A percentile compares a stretch with the other conserved stretches of the same genome.
phyloP scores from a whole-genome alignment of 2,329 filamentous ascomycete species.

The Colletotrichum tabaci region DNA sequence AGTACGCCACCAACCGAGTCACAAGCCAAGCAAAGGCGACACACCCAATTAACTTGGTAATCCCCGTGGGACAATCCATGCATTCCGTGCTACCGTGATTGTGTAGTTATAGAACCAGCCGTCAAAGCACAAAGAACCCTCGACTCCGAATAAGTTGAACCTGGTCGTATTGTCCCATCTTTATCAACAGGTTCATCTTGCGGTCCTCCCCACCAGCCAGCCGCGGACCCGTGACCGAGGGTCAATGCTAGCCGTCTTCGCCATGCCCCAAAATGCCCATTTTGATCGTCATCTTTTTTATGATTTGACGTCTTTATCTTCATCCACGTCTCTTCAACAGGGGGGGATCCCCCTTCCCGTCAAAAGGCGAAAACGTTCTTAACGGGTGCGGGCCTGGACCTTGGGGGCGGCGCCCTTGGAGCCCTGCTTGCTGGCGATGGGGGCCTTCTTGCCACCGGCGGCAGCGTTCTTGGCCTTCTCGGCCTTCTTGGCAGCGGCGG shows the following conservation, averaged over 20 bases:
- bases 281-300: neutral
- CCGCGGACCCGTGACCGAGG: constrained; percentile 8
- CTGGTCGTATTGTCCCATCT: constrained; percentile 38
- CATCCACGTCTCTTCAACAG: constrained; percentile 16
- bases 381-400: constrained; percentile 89
- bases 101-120: constrained; percentile 45
- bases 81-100: constrained; percentile 46
- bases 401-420: constrained; percentile 91
- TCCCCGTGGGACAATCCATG: constrained; percentile 45
- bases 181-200: constrained; percentile 24
- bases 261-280: constrained; percentile 15
- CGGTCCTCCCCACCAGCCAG: constrained; percentile 23
- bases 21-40: neutral
- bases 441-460: constrained; percentile 80
- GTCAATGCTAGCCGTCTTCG: constrained; percentile 2
- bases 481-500: constrained; percentile 94
- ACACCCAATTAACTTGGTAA: constrained; percentile 34
- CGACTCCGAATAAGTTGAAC: constrained; percentile 42
- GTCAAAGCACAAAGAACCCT: constrained; percentile 45
- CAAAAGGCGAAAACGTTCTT: constrained; percentile 57
- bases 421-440: constrained; percentile 96
- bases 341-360: constrained; percentile 25
- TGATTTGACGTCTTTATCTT: constrained; percentile 3
- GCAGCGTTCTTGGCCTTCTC: constrained; percentile 98
- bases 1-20: neutral